Evolutionary conservation across 2,329 filamentous ascomycete species (phyloP), one percentile per base, ranked within the genome.

Genomic region (Aureobasidium sp.): DNA sequence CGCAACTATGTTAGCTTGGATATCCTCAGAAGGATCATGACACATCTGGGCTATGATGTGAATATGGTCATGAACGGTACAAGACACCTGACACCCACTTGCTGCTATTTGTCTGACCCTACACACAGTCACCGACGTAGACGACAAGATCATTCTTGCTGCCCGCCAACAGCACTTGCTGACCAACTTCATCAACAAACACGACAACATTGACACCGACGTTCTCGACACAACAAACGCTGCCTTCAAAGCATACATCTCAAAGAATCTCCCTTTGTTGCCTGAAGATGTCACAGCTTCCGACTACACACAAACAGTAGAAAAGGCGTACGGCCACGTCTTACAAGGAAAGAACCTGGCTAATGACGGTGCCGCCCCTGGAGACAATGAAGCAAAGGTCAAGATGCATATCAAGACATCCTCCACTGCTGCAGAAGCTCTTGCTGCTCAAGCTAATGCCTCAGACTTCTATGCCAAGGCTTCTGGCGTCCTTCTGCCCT

Each of bases 1-100:
- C 82, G 90, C 68, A 96, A 96, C 77, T 96, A 96, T 82, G 89
- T 96, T 65, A 90, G 87, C 54, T 93, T 90, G 49, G 91, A 96
- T 74, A 91, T 96, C 66, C 86, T 96, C 67, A 84, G 91, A 64
- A 85, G 91, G 69, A 90, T 96, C 68, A 76, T 96, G 74, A 80
- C 83, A 70, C 93, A 94, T 75, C 95, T 96, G 73, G 84, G 85
- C 64, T 94, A 89, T 73, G 79, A 91, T 45, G 84, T 96, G 67
- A 85, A 86, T 64, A 96, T 95, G 52, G 52, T 53, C 48, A 76
- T 89, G 96, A 66, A 94, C 95, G 29, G 29, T 50, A 35, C 17
- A 2, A 50, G 12, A 50, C 48, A 33, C 48, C 33, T 35, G 48
- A 33, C 12, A 3, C 48, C 31, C 2, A 14, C 48, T 35, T 29